Evolutionary conservation across 352 stramenopile genomes (phyloP).

Genomic region (Phytophthora rubi): DNA sequence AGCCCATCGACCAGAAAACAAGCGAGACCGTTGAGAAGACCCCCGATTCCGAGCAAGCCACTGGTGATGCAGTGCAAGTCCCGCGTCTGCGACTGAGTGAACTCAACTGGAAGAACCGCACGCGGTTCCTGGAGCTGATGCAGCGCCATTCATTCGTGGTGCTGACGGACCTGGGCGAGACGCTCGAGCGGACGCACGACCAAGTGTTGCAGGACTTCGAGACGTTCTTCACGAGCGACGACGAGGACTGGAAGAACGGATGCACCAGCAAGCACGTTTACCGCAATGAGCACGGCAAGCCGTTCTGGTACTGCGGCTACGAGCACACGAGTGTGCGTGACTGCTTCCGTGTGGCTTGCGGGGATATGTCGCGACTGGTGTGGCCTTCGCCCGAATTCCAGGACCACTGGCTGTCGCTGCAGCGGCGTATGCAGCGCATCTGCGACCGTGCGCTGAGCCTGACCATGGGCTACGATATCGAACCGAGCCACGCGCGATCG

Average conservation of each 20-base stretch:
- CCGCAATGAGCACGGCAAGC: slow-evolving; percentile 61
- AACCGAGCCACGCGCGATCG: slow-evolving; percentile 31
- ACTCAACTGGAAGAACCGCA: slow-evolving; percentile 58
- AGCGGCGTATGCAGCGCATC: slow-evolving; percentile 55
- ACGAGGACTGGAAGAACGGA: slow-evolving; percentile 44
- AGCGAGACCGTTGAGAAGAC: slow-evolving; percentile 7
- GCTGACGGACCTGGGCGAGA: slow-evolving; percentile 56
- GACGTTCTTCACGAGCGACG: slow-evolving; percentile 52
- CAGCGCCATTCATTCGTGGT: slow-evolving; percentile 68
- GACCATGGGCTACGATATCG: slow-evolving; percentile 54
- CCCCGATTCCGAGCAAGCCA: background rate
- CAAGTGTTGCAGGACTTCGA: slow-evolving; percentile 49
- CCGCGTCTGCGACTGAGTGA: slow-evolving; percentile 50
- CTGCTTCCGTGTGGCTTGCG: slow-evolving; percentile 64
- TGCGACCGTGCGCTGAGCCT: slow-evolving; percentile 60
- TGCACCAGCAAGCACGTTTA: slow-evolving; percentile 67
- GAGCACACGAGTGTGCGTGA: slow-evolving; percentile 64
- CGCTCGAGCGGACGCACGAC: slow-evolving; percentile 44
- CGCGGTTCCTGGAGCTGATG: slow-evolving; percentile 58
- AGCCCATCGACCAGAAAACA: slow-evolving; percentile 3
- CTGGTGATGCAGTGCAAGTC: slow-evolving; percentile 24
- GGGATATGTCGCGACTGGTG: slow-evolving; percentile 52
- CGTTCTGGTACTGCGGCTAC: slow-evolving; percentile 72
- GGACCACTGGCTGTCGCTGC: slow-evolving; percentile 47
- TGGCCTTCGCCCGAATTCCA: slow-evolving; percentile 56